Evolutionary conservation across 2,329 filamentous ascomycete genomes (phyloP), one percentile per base, ranked within the genome.

Genomic region (Tolypocladium endophyticum): DNA sequence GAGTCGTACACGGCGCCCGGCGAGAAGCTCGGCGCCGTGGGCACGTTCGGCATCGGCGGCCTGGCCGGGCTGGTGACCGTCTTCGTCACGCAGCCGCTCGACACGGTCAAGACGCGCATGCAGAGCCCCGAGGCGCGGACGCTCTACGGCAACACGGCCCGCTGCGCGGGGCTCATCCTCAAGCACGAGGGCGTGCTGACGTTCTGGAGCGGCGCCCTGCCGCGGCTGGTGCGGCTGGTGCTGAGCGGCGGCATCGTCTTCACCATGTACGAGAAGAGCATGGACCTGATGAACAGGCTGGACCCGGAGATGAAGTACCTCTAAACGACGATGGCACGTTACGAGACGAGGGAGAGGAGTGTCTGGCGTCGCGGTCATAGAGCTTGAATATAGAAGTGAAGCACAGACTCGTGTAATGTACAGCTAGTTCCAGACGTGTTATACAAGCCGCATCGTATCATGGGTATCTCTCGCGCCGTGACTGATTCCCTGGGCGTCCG

Each of bases 21-120:
- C 0, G 94, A 99, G 79, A 97, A 97, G 79, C 83, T 99, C 7
- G 92, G 93, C 20, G 86, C 88, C 4, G 74, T 90, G 0, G 89
- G 89, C 64, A 99, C 94, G 0, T 99, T 99, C 71, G 91, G 85
- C 2, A 90, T 97, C 67, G 94, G 94, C 58, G 93, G 89, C 28
- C 75, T 94, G 30, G 93, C 94, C 0, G 94, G 94, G 2, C 76
- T 95, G 6, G 92, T 97, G 63, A 99, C 94, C 1, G 94, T 99
- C 59, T 92, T 85, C 61, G 85, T 84, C 36, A 87, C 85, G 58
- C 84, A 87, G 71, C 85, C 84, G 25, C 78, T 99, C 52, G 94
- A 99, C 73, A 97, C 93, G 0, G 83, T 99, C 72, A 99, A 99
- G 83, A 99, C 94, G 65, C 77, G 91, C 63, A 99, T 99, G 94